Evolutionary conservation across 352 stramenopile genomes (phyloP).

Genomic region (Globisporangium parvum): DNA sequence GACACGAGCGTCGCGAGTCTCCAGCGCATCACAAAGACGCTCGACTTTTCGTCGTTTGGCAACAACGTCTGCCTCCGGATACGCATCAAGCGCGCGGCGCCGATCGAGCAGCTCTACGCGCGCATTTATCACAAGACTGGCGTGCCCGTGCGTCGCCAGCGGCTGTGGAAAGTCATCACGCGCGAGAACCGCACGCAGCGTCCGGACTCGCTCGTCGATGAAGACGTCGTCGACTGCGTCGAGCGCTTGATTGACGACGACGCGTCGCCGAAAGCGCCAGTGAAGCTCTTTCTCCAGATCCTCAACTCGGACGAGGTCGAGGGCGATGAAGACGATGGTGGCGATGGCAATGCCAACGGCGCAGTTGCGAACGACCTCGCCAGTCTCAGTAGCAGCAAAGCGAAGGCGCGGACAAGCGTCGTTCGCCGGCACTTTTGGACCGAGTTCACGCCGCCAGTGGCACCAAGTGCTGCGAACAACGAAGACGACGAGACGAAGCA

Average conservation of each 20-base stretch:
- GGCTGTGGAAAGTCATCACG: conserved; percentile 83
- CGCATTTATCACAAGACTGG: conserved; percentile 58
- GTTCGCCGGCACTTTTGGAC: conserved; percentile 55
- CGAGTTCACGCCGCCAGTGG: conserved; percentile 44
- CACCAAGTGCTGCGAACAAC: conserved; percentile 12
- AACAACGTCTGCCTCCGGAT: conserved; percentile 55
- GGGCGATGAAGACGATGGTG: conserved; percentile 3
- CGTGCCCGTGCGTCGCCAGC: conserved; percentile 54
- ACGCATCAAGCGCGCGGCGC: conserved; percentile 53
- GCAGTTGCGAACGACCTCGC: neutral
- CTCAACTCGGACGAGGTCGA: neutral
- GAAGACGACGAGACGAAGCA: conserved; percentile 11
- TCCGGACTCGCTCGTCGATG: conserved; percentile 51
- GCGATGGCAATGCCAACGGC: neutral
- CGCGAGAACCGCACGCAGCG: conserved; percentile 79
- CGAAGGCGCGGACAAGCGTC: conserved; percentile 3
- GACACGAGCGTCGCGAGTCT: conserved; percentile 61
- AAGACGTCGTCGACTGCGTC: conserved; percentile 35
- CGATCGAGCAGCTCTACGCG: conserved; percentile 60
- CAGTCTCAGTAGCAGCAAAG: neutral
- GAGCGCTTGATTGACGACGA: conserved; percentile 74
- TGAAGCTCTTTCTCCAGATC: conserved; percentile 77
- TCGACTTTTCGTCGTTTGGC: conserved; percentile 74
- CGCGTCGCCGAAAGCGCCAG: conserved; percentile 50
- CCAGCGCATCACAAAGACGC: conserved; percentile 65